These are phyloP conservation scores for Leucocoprinus sp. DNA, from an alignment of 768 basidiomycete genomes.

Conservation along the genomic window DNA sequence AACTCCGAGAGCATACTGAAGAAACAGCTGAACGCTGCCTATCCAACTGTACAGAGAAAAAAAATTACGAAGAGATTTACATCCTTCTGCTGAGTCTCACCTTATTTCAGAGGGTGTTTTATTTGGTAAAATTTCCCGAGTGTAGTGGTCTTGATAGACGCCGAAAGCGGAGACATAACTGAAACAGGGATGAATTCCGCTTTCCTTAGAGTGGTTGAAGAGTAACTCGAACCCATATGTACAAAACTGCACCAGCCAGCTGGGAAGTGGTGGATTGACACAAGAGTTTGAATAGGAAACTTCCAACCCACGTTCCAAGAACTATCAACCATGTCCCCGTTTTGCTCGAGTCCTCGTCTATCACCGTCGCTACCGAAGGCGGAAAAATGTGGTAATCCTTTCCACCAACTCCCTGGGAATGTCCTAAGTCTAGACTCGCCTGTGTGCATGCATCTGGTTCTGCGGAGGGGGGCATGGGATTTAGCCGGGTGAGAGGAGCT, in stretches of 20 bases:
- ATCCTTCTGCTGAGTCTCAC: constrained; percentile 15
- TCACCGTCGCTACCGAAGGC: background rate
- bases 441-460: background rate
- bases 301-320: constrained; percentile 31
- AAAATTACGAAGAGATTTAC: constrained; percentile 7
- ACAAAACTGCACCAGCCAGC: constrained; percentile 38
- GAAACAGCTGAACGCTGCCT: constrained; percentile 39
- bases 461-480: background rate
- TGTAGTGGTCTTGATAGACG: constrained; percentile 42
- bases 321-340: constrained; percentile 35
- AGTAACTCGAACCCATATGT: constrained; percentile 31
- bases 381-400: background rate
- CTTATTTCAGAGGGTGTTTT: constrained; percentile 38
- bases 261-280: constrained; percentile 10
- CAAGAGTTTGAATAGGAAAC: background rate
- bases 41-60: constrained; percentile 32
- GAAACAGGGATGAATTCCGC: constrained; percentile 1
- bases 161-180: constrained; percentile 40
- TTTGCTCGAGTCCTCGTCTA: constrained; percentile 15
- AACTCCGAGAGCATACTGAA: constrained; percentile 33
- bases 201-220: background rate
- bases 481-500: background rate
- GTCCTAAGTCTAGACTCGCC: background rate
- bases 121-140: constrained; percentile 28
- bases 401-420: background rate